Evolutionary conservation across 441 rosid species (phyloP).

Genomic region (Daphne laureola): DNA sequence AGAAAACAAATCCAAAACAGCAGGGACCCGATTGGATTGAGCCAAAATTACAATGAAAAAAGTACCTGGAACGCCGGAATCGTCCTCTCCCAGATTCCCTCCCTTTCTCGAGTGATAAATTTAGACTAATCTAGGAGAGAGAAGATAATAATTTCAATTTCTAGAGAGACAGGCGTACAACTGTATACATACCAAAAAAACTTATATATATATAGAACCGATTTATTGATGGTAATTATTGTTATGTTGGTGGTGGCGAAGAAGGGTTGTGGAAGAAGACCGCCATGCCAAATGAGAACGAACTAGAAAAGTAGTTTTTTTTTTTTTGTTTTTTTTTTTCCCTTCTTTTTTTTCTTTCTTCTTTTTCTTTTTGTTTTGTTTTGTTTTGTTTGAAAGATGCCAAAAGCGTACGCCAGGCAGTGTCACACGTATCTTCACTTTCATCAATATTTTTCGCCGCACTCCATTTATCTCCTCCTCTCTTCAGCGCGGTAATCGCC

Average conservation of each 20-base stretch:
- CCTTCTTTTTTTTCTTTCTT: too few species aligned
- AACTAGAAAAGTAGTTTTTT: not conserved
- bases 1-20: conserved; percentile 9
- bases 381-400: conserved; percentile 17
- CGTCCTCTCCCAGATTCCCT: conserved; percentile 3
- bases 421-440: conserved; percentile 35
- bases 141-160: not conserved
- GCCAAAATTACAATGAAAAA: not conserved
- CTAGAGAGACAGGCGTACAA: not conserved
- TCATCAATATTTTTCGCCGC: conserved; percentile 15
- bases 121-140: conserved; percentile 12
- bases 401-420: conserved; percentile 43
- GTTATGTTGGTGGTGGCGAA: not conserved
- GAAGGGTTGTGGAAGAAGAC: conserved; percentile 3
- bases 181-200: too few species aligned
- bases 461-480: conserved; percentile 14
- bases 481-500: conserved; percentile 17
- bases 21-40: not conserved
- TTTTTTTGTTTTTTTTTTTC: too few species aligned
- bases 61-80: conserved; percentile 13
- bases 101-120: not conserved
- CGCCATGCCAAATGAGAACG: conserved; percentile 11
- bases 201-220: not conserved
- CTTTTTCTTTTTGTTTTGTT: too few species aligned
- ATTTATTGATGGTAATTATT: not conserved